Evolutionary conservation across 257 asterid genomes (phyloP).

Genomic region (Solanum appendiculatum): DNA sequence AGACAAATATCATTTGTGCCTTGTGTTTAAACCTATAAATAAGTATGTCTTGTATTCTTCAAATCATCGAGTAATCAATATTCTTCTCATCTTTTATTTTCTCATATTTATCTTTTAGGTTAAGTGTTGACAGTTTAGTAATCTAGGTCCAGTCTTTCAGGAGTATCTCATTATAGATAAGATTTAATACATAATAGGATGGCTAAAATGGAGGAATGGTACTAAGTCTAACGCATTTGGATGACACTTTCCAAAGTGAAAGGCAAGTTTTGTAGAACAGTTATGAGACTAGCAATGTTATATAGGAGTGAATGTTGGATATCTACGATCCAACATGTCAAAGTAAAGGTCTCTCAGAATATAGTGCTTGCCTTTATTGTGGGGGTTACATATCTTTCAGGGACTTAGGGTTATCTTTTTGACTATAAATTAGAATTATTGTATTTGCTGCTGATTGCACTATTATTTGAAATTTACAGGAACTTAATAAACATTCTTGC

Average conservation of each 20-base stretch:
- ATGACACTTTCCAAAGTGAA: not conserved
- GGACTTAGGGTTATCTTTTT: not conserved
- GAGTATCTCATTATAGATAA: not conserved
- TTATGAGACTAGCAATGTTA: not conserved
- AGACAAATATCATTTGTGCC: not conserved
- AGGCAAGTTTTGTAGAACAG: not conserved
- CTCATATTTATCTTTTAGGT: not conserved
- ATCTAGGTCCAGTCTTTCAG: not conserved
- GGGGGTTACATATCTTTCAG: not conserved
- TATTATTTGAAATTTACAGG: conserved; percentile 35
- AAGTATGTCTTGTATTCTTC: not conserved
- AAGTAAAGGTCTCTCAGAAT: not conserved
- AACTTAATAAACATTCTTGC: conserved; percentile 93
- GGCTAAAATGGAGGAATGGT: not conserved
- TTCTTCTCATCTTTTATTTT: not conserved
- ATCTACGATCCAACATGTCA: not conserved
- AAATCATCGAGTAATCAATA: not conserved
- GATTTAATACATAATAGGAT: not conserved
- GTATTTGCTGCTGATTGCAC: conserved; percentile 9
- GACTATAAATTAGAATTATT: not conserved
- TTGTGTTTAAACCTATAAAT: not conserved
- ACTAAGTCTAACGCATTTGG: not conserved
- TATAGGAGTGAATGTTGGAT: not conserved
- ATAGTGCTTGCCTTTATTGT: not conserved
- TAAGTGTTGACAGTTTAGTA: not conserved